phyloP scores from a whole-genome alignment of 2,329 filamentous ascomycete genomes.

The Capronia epimyces region DNA sequence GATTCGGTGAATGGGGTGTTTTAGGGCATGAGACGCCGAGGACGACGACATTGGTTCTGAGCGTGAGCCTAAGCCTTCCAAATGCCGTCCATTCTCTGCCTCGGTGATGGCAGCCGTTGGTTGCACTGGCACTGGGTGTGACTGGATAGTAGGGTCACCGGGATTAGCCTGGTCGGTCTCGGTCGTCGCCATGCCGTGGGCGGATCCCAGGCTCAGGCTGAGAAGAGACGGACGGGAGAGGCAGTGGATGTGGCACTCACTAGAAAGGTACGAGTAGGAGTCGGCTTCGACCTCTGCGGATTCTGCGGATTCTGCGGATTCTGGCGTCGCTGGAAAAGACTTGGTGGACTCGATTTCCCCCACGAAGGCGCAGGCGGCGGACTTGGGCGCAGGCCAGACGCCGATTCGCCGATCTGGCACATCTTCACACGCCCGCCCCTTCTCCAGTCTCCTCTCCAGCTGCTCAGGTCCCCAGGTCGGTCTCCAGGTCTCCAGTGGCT shows the following conservation, averaged over 20 bases:
- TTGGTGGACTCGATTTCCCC: constrained; percentile 1
- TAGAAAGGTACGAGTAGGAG: not conserved
- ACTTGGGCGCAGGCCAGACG: constrained; percentile 2
- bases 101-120: not conserved
- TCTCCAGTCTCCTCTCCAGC: not conserved
- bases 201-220: not conserved
- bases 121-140: not conserved
- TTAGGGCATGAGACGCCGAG: not conserved
- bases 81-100: not conserved
- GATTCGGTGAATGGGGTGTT: constrained; percentile 23
- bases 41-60: constrained; percentile 3
- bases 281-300: not conserved
- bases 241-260: not conserved
- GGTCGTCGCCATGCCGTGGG: constrained; percentile 13
- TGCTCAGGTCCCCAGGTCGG: not conserved
- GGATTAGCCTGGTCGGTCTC: constrained; percentile 11
- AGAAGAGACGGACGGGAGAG: not conserved
- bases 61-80: not conserved
- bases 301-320: not conserved
- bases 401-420: constrained; percentile 20
- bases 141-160: not conserved
- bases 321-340: not conserved
- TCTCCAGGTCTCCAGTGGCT: not conserved
- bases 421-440: not conserved
- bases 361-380: not conserved